Conservation (phyloP, 345 rosid genomes). For the Nephelium lappaceum region DNA sequence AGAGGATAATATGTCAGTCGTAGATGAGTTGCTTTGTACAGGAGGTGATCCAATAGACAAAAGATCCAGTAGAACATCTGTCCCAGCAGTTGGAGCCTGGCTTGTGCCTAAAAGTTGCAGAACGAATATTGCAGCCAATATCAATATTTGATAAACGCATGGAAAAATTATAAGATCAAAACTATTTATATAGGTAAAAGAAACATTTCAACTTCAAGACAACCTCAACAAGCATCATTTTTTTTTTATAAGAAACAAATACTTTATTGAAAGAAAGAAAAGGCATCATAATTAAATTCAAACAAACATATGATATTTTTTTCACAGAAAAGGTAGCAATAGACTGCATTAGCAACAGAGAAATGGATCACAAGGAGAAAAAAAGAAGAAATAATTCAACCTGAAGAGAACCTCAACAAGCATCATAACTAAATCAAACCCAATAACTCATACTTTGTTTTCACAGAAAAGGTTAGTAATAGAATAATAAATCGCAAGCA, state of each 20-base stretch:
- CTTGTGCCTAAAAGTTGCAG: slow-evolving; percentile 40
- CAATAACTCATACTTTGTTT: background rate
- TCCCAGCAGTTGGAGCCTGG: slow-evolving; percentile 70
- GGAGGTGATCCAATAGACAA: slow-evolving; percentile 83
- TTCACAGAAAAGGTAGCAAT: background rate
- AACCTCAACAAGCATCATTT: slow-evolving; percentile 1
- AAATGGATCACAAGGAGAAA: background rate
- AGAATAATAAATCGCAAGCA: background rate
- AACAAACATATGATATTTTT: background rate
- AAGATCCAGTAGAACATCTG: slow-evolving; percentile 86
- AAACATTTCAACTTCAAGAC: background rate
- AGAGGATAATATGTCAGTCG: slow-evolving; percentile 62
- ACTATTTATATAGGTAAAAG: background rate
- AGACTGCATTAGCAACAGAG: background rate
- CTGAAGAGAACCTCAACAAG: background rate
- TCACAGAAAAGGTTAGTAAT: slow-evolving; percentile 5
- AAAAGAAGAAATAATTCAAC: background rate
- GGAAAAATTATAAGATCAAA: background rate
- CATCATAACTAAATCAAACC: background rate
- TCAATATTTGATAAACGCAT: background rate
- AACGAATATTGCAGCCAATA: background rate
- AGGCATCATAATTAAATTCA: background rate
- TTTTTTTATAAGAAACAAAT: no score
- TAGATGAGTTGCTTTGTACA: slow-evolving; percentile 56
- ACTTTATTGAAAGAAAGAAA: no score